These are phyloP conservation scores for Xylariaceae sp. DNA, from an alignment of 2,329 filamentous ascomycete species.

Conservation along the genomic window DNA sequence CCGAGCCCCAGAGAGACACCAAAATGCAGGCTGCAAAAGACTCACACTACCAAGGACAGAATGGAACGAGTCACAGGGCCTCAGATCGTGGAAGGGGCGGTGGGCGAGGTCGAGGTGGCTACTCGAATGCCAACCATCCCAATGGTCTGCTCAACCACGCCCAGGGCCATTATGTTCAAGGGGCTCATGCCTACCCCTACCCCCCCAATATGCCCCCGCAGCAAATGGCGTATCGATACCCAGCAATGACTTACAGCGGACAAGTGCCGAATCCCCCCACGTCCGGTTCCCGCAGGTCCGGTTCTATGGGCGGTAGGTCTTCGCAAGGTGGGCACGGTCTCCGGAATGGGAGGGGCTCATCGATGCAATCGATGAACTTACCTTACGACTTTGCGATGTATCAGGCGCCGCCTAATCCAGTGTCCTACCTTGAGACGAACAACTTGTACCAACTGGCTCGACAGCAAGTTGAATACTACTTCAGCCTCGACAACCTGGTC, in stretches of 20 bases:
- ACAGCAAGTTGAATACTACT: conserved; percentile 77
- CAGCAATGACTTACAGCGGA: conserved; percentile 16
- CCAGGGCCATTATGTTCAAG: conserved; percentile 13
- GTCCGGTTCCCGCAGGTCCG: conserved; percentile 15
- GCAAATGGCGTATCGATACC: conserved; percentile 14
- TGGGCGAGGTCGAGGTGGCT: conserved; percentile 35
- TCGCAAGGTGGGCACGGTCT: conserved; percentile 11
- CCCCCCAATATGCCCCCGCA: conserved; percentile 9
- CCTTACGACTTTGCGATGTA: conserved; percentile 50
- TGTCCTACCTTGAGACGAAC: conserved; percentile 38
- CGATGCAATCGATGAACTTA: conserved; percentile 40
- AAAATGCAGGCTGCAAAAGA: conserved; percentile 14
- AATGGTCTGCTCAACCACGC: conserved; percentile 21
- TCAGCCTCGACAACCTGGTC: conserved; percentile 90
- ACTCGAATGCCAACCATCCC: conserved; percentile 15
- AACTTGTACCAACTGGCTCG: conserved; percentile 28
- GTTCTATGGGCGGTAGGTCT: conserved; percentile 16
- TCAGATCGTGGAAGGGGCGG: conserved; percentile 36
- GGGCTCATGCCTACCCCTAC: conserved; percentile 13
- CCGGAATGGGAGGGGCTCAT: conserved; percentile 11
- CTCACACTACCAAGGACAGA: conserved; percentile 14
- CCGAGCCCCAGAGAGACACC: conserved; percentile 15
- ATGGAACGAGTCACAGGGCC: conserved; percentile 24
- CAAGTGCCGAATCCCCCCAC: conserved; percentile 16
- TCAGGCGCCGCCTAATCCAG: conserved; percentile 44